Percentiles rank a stretch among this genome's conserved stretches.
These are phyloP conservation scores for Eleusine indica DNA, from an alignment of 176 grass and related monocot species.

Conservation along the genomic window DNA sequence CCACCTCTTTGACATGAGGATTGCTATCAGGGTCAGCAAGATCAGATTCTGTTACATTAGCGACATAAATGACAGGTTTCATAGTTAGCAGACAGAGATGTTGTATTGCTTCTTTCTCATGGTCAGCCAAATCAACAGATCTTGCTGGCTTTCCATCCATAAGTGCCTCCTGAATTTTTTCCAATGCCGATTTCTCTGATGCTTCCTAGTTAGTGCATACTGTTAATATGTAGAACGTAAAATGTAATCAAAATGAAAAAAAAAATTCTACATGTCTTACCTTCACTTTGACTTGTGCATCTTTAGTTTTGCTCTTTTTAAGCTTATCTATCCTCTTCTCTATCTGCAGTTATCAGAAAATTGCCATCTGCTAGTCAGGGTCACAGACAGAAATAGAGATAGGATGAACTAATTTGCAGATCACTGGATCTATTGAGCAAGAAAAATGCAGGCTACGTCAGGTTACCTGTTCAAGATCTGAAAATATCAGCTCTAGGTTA, in stretches of 20 bases:
- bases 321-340: conserved; percentile 98
- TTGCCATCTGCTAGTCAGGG: neutral
- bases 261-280: conserved; percentile 36
- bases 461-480: conserved; percentile 92
- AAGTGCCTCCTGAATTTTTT: conserved; percentile 75
- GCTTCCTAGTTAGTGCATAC: conserved; percentile 61
- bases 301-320: conserved; percentile 96
- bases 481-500: conserved; percentile 92
- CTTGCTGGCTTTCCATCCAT: conserved; percentile 89
- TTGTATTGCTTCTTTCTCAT: conserved; percentile 85
- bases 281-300: conserved; percentile 81
- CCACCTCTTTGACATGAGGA: conserved; percentile 79
- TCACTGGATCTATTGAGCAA: neutral
- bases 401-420: neutral
- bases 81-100: conserved; percentile 93
- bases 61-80: conserved; percentile 98
- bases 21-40: conserved; percentile 75
- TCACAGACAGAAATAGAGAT: neutral
- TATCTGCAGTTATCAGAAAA: conserved; percentile 66
- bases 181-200: conserved; percentile 77
- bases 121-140: conserved; percentile 80
- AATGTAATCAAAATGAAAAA: conserved; percentile 12
- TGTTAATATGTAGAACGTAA: conserved; percentile 34
- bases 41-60: conserved; percentile 97
- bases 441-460: conserved; percentile 28